A percentile compares a stretch with the other conserved stretches of the same genome.
Evolutionary conservation across 129 eudicot species (phyloP).

Genomic region (Arctium minus): DNA sequence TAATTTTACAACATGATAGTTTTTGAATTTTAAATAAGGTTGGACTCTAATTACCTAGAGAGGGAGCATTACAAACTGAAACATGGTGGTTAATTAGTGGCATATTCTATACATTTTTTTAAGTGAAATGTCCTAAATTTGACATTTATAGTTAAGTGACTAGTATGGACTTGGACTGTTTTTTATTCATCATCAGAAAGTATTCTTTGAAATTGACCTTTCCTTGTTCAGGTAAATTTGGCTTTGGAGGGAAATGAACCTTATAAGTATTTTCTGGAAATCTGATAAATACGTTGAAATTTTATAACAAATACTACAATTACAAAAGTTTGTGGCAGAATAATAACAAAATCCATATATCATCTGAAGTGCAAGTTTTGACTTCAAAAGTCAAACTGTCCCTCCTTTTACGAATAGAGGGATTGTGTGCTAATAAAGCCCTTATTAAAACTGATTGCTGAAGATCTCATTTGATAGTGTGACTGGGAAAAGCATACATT

Average conservation of each 20-base stretch:
- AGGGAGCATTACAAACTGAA: background rate
- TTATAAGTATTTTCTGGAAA: background rate
- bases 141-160: background rate
- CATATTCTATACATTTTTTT: background rate
- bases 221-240: background rate
- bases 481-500: background rate
- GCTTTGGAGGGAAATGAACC: background rate
- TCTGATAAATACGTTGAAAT: background rate
- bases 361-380: background rate
- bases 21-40: background rate
- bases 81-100: background rate
- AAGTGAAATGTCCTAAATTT: background rate
- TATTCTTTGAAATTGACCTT: background rate
- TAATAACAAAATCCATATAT: background rate
- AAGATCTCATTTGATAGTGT: constrained; percentile 4
- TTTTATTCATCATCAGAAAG: background rate
- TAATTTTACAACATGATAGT: background rate
- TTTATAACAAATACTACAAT: background rate
- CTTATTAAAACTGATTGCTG: constrained; percentile 5
- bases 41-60: background rate
- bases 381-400: background rate
- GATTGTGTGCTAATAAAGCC: background rate
- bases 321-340: background rate
- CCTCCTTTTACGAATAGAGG: background rate
- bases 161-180: background rate